phyloP scores from a whole-genome alignment of 2,329 filamentous ascomycete genomes.

The Aspergillus quadricinctus region DNA sequence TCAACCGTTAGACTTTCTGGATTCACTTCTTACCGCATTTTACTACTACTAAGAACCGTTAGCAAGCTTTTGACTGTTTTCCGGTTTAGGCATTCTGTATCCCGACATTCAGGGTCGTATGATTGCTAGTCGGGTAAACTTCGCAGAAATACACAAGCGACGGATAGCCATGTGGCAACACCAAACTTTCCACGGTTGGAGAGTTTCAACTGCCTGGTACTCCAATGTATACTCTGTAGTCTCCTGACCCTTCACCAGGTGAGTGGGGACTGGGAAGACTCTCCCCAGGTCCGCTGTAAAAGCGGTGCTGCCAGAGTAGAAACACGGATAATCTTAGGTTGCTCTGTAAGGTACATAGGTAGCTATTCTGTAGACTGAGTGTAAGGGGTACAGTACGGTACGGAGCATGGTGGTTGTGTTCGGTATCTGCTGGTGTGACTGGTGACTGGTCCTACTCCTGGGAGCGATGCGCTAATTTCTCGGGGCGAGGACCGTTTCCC shows the following conservation, averaged over 20 bases:
- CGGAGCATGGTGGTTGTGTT: neutral
- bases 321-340: no score
- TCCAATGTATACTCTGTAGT: neutral
- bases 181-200: neutral
- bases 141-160: neutral
- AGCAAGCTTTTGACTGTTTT: neutral
- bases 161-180: neutral
- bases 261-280: no score
- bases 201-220: neutral
- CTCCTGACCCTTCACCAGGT: neutral
- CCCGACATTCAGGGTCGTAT: neutral
- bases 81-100: neutral
- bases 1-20: neutral
- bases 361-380: no score
- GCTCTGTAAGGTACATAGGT: no score
- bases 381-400: no score
- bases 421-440: neutral
- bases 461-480: neutral
- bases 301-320: no score
- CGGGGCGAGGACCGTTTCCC: conserved; percentile 7
- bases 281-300: no score
- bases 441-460: neutral
- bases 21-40: neutral
- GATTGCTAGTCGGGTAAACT: neutral
- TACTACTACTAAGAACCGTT: neutral